Percentiles rank a stretch among this genome's conserved stretches.
These are phyloP conservation scores for Metschnikowia gruessii DNA, from an alignment of 805 yeast genomes.

Conservation along the genomic window DNA sequence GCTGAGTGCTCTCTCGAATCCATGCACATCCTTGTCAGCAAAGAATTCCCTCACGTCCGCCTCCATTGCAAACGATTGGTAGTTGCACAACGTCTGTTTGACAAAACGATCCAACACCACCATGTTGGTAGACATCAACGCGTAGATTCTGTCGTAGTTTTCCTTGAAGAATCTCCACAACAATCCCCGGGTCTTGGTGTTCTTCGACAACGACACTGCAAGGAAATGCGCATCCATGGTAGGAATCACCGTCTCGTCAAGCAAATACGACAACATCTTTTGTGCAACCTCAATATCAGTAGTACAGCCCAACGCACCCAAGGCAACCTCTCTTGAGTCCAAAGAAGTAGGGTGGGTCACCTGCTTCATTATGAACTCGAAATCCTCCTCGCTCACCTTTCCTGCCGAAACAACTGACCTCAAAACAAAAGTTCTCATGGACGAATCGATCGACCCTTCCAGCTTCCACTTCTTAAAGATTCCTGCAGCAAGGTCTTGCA, in stretches of 20 bases:
- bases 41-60: conserved; percentile 44
- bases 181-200: conserved; percentile 39
- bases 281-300: conserved; percentile 33
- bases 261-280: conserved; percentile 37
- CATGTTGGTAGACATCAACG: conserved; percentile 47
- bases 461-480: conserved; percentile 27
- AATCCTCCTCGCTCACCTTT: conserved; percentile 31
- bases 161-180: conserved; percentile 51
- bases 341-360: conserved; percentile 49
- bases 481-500: conserved; percentile 34
- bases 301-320: conserved; percentile 52
- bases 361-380: conserved; percentile 43
- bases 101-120: conserved; percentile 50
- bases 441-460: conserved; percentile 37
- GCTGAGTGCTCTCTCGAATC: conserved; percentile 51
- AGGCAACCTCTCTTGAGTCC: conserved; percentile 58
- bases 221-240: conserved; percentile 60
- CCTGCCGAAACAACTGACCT: conserved; percentile 41
- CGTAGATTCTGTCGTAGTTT: conserved; percentile 46
- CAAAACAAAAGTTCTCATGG: conserved; percentile 43
- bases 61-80: conserved; percentile 16
- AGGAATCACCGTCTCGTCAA: conserved; percentile 45
- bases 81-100: conserved; percentile 38
- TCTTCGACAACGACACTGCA: conserved; percentile 45
- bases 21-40: conserved; percentile 44